phyloP scores from a whole-genome alignment of 768 basidiomycete species.

The Kwoniella bestiolae region DNA sequence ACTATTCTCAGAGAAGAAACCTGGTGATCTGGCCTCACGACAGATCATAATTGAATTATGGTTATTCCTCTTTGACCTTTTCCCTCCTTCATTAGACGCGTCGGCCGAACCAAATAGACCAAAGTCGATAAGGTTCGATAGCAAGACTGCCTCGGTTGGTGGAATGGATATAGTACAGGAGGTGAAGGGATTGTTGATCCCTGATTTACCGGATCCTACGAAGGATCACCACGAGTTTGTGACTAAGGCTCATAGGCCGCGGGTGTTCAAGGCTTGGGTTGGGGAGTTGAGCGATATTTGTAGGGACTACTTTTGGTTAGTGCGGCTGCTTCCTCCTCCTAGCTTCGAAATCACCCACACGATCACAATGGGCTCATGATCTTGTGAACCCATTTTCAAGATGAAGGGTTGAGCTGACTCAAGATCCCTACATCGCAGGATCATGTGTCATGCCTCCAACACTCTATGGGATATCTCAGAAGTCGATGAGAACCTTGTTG shows the following conservation, averaged over 20 bases:
- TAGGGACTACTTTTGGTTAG: slow-evolving; percentile 66
- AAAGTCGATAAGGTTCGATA: slow-evolving; percentile 37
- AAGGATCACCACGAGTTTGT: slow-evolving; percentile 59
- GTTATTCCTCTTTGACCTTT: slow-evolving; percentile 84
- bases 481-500: slow-evolving; percentile 80
- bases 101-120: slow-evolving; percentile 25
- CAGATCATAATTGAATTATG: slow-evolving; percentile 89
- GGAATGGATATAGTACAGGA: slow-evolving; percentile 29
- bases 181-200: slow-evolving; percentile 40
- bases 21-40: slow-evolving; percentile 86
- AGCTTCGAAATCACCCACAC: too few relatives aligned
- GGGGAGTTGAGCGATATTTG: slow-evolving; percentile 86
- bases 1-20: slow-evolving; percentile 96
- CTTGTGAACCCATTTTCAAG: too few relatives aligned
- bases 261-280: slow-evolving; percentile 80
- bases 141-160: slow-evolving; percentile 4
- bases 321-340: too few relatives aligned
- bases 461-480: slow-evolving; percentile 83
- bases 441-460: slow-evolving; percentile 88
- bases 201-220: slow-evolving; percentile 43
- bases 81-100: slow-evolving; percentile 66
- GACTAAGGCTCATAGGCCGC: slow-evolving; percentile 52
- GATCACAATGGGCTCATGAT: too few relatives aligned
- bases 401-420: too few relatives aligned
- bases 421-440: slow-evolving; percentile 39